Conservation (phyloP, 176 grass and related monocot species). For the Ensete ventricosum region DNA sequence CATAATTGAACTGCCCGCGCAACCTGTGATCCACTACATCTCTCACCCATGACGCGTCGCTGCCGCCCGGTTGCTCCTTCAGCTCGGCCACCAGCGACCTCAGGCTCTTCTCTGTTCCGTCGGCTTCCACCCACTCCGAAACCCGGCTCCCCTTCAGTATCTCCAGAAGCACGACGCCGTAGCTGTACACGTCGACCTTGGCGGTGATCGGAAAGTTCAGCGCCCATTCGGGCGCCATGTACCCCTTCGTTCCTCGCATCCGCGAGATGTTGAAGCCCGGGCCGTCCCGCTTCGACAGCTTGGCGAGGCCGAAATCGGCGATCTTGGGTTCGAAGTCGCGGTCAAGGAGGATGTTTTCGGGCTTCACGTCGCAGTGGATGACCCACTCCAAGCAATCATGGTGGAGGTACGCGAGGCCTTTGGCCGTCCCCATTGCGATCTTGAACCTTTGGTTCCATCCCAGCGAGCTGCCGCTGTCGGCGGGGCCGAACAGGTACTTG, state of each 20-base stretch:
- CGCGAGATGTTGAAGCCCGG: constrained; percentile 49
- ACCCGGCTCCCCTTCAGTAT: neutral
- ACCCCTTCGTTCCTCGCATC: constrained; percentile 74
- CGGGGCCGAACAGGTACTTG: constrained; percentile 34
- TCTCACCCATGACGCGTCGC: neutral
- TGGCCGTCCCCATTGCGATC: constrained; percentile 59
- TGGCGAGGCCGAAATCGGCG: constrained; percentile 66
- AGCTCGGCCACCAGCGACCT: neutral
- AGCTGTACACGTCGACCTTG: constrained; percentile 30
- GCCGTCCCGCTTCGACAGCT: constrained; percentile 45
- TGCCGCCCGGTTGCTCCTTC: too few species aligned
- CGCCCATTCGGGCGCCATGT: constrained; percentile 87
- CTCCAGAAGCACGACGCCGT: constrained; percentile 1
- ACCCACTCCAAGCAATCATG: constrained; percentile 86
- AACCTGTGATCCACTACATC: constrained; percentile 7
- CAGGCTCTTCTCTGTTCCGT: neutral
- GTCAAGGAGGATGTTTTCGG: constrained; percentile 70
- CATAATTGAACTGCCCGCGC: constrained; percentile 15
- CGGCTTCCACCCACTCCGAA: neutral
- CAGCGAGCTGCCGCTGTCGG: constrained; percentile 17
- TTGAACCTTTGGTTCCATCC: constrained; percentile 55
- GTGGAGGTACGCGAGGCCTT: constrained; percentile 71
- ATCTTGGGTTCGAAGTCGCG: constrained; percentile 75
- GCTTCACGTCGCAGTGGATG: constrained; percentile 85
- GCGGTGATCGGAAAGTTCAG: constrained; percentile 44